Evolutionary conservation across 768 basidiomycete genomes (phyloP).

Genomic region (Boletus bicolor): DNA sequence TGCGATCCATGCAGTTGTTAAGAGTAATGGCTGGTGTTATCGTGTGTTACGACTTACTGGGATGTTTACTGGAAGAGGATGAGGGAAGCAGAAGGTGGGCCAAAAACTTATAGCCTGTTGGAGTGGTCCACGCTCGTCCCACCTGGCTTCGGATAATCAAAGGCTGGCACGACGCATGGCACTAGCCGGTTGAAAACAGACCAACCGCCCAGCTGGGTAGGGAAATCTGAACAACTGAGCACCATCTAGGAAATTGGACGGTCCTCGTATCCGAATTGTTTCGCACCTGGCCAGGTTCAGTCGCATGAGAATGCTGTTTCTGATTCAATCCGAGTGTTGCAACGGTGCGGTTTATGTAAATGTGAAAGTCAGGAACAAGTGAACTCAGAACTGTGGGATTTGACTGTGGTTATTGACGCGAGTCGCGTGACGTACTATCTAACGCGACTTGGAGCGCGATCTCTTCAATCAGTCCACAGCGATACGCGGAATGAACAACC

Average conservation of each 20-base stretch:
- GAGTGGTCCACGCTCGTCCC: neutral
- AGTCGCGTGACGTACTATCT: neutral
- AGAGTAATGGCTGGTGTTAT: neutral
- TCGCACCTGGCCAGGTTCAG: neutral
- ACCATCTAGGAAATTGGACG: neutral
- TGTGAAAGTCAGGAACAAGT: neutral
- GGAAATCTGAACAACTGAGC: neutral
- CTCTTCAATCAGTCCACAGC: neutral
- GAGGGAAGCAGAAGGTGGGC: neutral
- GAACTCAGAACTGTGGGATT: neutral
- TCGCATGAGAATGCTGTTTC: neutral
- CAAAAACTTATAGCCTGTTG: neutral
- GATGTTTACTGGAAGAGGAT: neutral
- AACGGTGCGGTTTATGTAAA: neutral
- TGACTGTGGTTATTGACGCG: neutral
- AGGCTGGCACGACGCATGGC: neutral
- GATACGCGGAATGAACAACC: slow-evolving; percentile 14
- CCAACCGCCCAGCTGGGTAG: neutral
- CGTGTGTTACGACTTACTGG: neutral
- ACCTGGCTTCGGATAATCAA: neutral
- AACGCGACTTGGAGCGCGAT: neutral
- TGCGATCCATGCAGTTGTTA: neutral
- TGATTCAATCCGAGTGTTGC: neutral
- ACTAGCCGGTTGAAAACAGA: neutral
- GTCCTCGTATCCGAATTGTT: neutral